Percentiles rank a stretch among this genome's conserved stretches.
phyloP scores from a whole-genome alignment of 148 eudicot genomes.

The Camellia lanceoleosa region DNA sequence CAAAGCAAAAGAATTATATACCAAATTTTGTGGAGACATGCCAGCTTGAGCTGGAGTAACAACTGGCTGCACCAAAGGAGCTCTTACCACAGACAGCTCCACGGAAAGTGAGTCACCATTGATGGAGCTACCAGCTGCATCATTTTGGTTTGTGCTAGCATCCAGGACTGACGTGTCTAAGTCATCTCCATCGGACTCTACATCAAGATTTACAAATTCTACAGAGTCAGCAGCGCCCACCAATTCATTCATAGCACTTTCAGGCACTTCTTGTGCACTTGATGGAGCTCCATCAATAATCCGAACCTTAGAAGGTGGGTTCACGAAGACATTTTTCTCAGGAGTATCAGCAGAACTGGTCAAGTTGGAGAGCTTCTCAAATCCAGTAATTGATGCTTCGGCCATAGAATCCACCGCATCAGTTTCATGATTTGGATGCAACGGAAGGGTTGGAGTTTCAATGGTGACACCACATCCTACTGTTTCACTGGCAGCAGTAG shows the following conservation, averaged over 20 bases:
- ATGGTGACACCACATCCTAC: slow-evolving; percentile 10
- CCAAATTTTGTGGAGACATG: slow-evolving; percentile 22
- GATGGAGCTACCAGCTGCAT: slow-evolving; percentile 9
- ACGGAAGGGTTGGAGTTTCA: background rate
- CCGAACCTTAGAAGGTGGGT: background rate
- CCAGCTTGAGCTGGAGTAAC: slow-evolving; percentile 12
- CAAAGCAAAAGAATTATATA: slow-evolving; percentile 5
- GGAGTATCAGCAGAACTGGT: background rate
- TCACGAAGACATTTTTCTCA: background rate
- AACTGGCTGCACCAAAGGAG: slow-evolving; percentile 6
- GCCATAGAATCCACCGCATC: background rate
- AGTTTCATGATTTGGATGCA: slow-evolving; percentile 7
- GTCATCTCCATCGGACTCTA: background rate
- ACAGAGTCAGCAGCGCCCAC: background rate
- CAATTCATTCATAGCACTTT: slow-evolving; percentile 10
- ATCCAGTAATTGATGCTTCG: slow-evolving; percentile 3
- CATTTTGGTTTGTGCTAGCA: slow-evolving; percentile 9
- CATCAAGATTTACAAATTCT: slow-evolving; percentile 7
- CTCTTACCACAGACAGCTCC: background rate
- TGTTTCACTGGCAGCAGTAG: slow-evolving; percentile 12
- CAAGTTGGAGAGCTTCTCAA: background rate
- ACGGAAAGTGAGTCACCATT: background rate
- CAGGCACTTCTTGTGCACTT: slow-evolving; percentile 4
- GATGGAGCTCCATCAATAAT: slow-evolving; percentile 5
- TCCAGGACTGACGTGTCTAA: background rate